Base-by-base conservation (phyloP, 768 basidiomycete species). In the Hebeloma cylindrosporum region DNA sequence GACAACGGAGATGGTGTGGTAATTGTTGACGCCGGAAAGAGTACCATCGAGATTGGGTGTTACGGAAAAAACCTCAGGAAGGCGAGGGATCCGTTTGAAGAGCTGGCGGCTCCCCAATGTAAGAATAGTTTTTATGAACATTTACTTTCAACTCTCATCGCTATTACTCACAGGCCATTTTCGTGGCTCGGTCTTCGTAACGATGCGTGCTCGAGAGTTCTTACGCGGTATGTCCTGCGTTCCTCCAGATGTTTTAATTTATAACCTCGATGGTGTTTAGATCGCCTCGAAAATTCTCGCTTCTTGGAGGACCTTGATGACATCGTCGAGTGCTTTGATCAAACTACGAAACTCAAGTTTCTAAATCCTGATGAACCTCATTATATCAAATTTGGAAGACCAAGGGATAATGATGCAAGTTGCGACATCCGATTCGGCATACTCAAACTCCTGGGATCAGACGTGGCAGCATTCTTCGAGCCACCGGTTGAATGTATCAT, bases 1-100 rank as follows among this genome's bases (percentile, higher is more conserved):
- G 29, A 44, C 29, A 41, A 37, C 9, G 38, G 40, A 7, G 36
- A 43, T 31, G 35, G 33, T 11, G 37, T 22, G 6, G 66, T 78
- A 42, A 66, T 83, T 21, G 73, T 82, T 9, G 79, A 83, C 45
- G 79, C 80, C 5, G 81, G 82, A 6, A 79, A 79, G 30, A 81
- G 79, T 13, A 83, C 80, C 0, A 65, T 83, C 18, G 81, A 83
- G 48, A 64, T 82, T 25, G 80, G 77, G 45, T 67, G 74, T 7
- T 82, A 81, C 43, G 66, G 64, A 10, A 67, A 70, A 51, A 55
- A 56, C 14, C 3, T 49, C 52, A 63, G 54, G 0, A 47, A 61
- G 0, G 40, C 52, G 0, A 48, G 56, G 16, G 44, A 60, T 9
- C 43, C 57, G 0, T 70, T 77, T 29, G 71, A 75, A 47, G 80